Percentiles rank a stretch among this genome's conserved stretches.
Evolutionary conservation across 176 grass and related monocot species (phyloP).

Genomic region (maize (Zea mays)): Zm-B73-REFERENCE-NAM-5.0 NC_050096.1:224465501-224466000

Average conservation of each 20-base stretch:
- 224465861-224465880: conserved; percentile 70
- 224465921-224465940: conserved; percentile 57
- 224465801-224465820: conserved; percentile 51
- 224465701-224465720: conserved; percentile 50
- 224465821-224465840: conserved; percentile 73
- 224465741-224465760: neutral
- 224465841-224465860: conserved; percentile 76
- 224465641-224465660: conserved; percentile 85
- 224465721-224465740: neutral
- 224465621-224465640: conserved; percentile 75
- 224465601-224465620: conserved; percentile 77
- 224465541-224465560: conserved; percentile 80
- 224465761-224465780: neutral
- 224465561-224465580: conserved; percentile 65
- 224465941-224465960: conserved; percentile 82
- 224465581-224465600: conserved; percentile 73
- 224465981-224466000: conserved; percentile 59
- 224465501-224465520: neutral
- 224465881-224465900: conserved; percentile 70
- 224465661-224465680: conserved; percentile 76
- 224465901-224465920: conserved; percentile 84
- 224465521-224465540: neutral
- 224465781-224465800: neutral
- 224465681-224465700: conserved; percentile 75
- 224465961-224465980: conserved; percentile 75